A percentile compares a stretch with the other conserved stretches of the same genome.
Conservation (phyloP, 441 rosid species). For the Jatropha multifida region DNA sequence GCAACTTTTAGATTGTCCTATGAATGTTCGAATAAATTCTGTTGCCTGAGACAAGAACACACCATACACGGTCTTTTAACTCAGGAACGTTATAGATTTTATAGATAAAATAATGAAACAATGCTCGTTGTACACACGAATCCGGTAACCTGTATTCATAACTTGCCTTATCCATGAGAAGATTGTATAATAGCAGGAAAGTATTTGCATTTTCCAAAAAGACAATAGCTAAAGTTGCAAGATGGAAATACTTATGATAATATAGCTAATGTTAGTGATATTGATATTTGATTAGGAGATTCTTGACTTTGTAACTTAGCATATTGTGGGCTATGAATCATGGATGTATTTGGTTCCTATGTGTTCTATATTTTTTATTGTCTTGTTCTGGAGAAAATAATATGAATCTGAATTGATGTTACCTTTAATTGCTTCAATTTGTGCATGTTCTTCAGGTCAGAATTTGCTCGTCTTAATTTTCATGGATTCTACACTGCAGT, state of each 20-base stretch:
- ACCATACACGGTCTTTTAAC: too few relatives aligned
- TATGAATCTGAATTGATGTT: neutral
- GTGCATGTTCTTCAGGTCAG: conserved; percentile 59
- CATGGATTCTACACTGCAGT: conserved; percentile 78
- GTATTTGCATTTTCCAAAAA: neutral
- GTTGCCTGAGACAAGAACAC: neutral
- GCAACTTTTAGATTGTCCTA: neutral
- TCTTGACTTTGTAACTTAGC: neutral
- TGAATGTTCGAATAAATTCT: neutral
- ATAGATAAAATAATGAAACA: neutral
- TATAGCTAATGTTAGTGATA: neutral
- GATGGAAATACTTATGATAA: neutral
- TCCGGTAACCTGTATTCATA: neutral
- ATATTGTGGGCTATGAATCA: neutral
- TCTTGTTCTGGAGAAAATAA: conserved; percentile 9
- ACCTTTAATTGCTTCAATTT: conserved; percentile 14
- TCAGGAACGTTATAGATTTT: neutral
- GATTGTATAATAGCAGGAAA: neutral
- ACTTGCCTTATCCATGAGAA: neutral
- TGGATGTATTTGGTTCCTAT: neutral
- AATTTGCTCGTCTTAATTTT: conserved; percentile 79
- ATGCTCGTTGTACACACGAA: neutral
- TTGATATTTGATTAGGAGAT: neutral
- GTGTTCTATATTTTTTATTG: neutral
- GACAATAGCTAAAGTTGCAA: neutral